A percentile compares a stretch with the other conserved stretches of the same genome.
Conservation (phyloP, 441 rosid species). For the Erodium trifolium region DNA sequence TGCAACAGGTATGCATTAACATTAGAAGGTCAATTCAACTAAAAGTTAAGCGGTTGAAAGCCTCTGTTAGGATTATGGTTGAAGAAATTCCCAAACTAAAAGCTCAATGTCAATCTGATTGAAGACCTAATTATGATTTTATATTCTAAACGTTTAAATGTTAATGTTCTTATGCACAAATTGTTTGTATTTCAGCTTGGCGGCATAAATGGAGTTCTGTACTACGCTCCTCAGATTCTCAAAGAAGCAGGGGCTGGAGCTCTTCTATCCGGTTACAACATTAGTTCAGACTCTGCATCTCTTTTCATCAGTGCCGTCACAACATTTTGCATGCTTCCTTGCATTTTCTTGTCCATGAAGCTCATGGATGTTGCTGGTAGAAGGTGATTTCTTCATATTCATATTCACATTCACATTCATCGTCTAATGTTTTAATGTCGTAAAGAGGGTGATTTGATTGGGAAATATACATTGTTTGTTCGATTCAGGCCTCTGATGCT, state of each 20-base stretch:
- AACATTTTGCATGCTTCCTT: slow-evolving; percentile 46
- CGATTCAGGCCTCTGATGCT: slow-evolving; percentile 37
- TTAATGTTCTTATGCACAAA: too few relatives aligned
- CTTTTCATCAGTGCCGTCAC: slow-evolving; percentile 41
- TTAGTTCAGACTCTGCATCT: slow-evolving; percentile 37
- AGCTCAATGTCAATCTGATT: too few relatives aligned
- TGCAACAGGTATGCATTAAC: slow-evolving; percentile 21
- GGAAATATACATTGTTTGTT: background rate
- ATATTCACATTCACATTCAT: background rate
- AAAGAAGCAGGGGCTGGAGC: slow-evolving; percentile 42
- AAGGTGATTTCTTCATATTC: slow-evolving; percentile 25
- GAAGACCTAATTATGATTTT: too few relatives aligned
- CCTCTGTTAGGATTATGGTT: too few relatives aligned
- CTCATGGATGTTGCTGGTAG: slow-evolving; percentile 48
- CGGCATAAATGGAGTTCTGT: slow-evolving; percentile 51
- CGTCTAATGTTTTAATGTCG: background rate
- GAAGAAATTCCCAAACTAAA: too few relatives aligned
- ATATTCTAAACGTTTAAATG: too few relatives aligned
- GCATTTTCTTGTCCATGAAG: slow-evolving; percentile 42
- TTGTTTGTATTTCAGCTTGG: slow-evolving; percentile 30
- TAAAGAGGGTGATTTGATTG: too few relatives aligned
- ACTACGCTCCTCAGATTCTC: slow-evolving; percentile 48
- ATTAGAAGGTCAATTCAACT: background rate
- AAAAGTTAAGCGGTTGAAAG: too few relatives aligned
- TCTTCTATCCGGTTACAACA: slow-evolving; percentile 34